Evolutionary conservation across 1,284 basidiomycete species (phyloP), one percentile per base, ranked within the genome.

Genomic region (Ceratobasidium sp.): DNA sequence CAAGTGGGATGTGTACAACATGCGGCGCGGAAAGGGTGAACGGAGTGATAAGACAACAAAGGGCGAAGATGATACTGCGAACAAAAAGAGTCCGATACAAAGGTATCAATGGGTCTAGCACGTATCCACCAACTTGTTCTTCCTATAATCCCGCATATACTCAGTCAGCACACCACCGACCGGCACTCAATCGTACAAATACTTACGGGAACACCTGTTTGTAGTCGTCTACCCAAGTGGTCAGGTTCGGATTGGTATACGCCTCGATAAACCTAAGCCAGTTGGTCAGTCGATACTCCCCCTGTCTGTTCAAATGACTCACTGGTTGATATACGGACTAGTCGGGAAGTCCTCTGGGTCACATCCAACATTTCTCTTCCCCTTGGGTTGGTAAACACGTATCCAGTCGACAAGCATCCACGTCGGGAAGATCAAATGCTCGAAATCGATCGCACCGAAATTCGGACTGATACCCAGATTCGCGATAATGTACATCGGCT

Each of bases 391-490:
- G 79, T 94, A 95, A 2, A 96, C 89, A 8, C 94, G 86, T 52
- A 96, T 86, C 81, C 89, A 97, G 78, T 74, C 73, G 28, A 71
- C 58, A 34, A 61, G 81, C 90, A 96, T 90, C 8, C 82, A 84
- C 0, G 84, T 84, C 0, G 93, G 93, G 82, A 92, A 94, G 1
- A 78, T 80, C 48, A 95, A 82, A 67, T 90, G 81, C 0, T 84
- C 79, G 60, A 91, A 83, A 79, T 94, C 87, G 55, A 93, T 88
- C 3, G 76, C 71, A 45, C 90, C 91, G 76, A 96, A 94, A 77
- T 92, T 91, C 26, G 82, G 81, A 1, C 92, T 94, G 80, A 96
- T 89, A 64, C 92, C 94, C 77, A 97, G 81, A 79, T 94, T 94
- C 72, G 86, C 81, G 76, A 96, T 87, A 77, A 96, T 84, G 48